Evolutionary conservation across 2,329 filamentous ascomycete species (phyloP), one percentile per base, ranked within the genome.

Genomic region (Diaporthe citri): DNA sequence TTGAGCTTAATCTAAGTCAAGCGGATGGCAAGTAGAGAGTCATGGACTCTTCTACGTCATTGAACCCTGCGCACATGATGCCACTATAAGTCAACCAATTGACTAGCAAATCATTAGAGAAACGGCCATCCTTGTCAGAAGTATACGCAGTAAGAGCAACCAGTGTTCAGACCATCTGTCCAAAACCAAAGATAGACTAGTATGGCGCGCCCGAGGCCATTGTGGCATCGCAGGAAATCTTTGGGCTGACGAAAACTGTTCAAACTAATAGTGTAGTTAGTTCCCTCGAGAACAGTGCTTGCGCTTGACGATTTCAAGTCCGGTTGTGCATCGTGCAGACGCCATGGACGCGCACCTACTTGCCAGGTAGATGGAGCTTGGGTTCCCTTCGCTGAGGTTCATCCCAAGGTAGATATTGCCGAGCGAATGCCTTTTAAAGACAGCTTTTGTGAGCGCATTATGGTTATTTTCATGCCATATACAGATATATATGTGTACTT

Each of bases 31-130:
- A 43, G 31, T 36, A 51, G 39, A 51, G 39, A 62, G 46, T 67
- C 64, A 67, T 67, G 31, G 64, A 39, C 64, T 52, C 31, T 17
- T 67, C 41, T 51, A 28, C 22, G 64, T 67, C 64, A 67, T 52
- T 67, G 46, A 52, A 39, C 28, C 46, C 62, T 36, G 22, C 28
- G 31, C 46, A 52, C 46, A n/a, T 25, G 31, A 66, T 34, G 43
- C 28, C 17, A 34, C 31, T 43, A n/a, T 17, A 41, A 28, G 43
- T 36, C n/a, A 20, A 52, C 20, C 31, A n/a, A 25, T 67, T 28
- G 6, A 34, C 9, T 12, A 31, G 2, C n/a, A 62, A 17, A 17
- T n/a, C 8, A 2, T 22, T 20, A 6, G 3, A 17, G 22, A 36
- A n/a, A 39, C 3, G 0, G 22, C 22, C 62, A 67, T 22, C 20